Base-by-base conservation (phyloP, 2,329 filamentous ascomycete species). In the Zymoseptoria brevis region DNA sequence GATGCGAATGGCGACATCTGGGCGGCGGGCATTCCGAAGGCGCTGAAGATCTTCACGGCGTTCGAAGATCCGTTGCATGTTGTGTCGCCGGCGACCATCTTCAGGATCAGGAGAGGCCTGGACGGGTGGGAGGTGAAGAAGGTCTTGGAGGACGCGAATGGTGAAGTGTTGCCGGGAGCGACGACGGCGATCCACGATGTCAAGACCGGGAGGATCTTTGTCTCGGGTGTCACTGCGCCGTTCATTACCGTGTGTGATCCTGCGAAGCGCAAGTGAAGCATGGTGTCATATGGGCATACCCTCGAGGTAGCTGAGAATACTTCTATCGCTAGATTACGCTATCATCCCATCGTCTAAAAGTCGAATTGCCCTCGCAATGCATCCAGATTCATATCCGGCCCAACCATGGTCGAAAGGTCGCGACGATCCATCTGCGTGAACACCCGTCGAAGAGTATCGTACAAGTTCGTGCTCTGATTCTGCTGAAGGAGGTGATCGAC, bases 401-500 rank as follows among this genome's bases (percentile, higher is more conserved):
- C 87, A 5, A 96, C 94, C 77, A 86, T 83, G 72, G 97, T 92
- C 2, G 88, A 88, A 71, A 99, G 73, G 75, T 99, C 94, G 58
- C 90, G 80, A 59, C 94, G 79, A 2, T 88, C 88, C 94, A 99
- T 97, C 77, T 96, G 90, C 8, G 87, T 92, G 75, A 99, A 97
- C n/a, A 97, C 94, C 61, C 95, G 81, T 62, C 93, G 80, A 62
- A 99, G 78, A 11, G 95, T 99, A 74, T 99, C 95, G 74, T 96
- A 96, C 60, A 99, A 78, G 69, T 96, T 99, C 54, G 92, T 96
- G 79, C 90, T 96, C 73, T 95, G 87, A 76, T 99, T 99, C 79
- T 97, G 93, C 55, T 87, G 87, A 57, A 95, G 87, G 86, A 96
- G 91, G 61, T 88, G 83, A 71, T 96, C 89, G 19, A 96, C 80